A percentile compares a stretch with the other conserved stretches of the same genome.
Conservation (phyloP, 495 filamentous ascomycete species). For the Arthonia radiata region DNA sequence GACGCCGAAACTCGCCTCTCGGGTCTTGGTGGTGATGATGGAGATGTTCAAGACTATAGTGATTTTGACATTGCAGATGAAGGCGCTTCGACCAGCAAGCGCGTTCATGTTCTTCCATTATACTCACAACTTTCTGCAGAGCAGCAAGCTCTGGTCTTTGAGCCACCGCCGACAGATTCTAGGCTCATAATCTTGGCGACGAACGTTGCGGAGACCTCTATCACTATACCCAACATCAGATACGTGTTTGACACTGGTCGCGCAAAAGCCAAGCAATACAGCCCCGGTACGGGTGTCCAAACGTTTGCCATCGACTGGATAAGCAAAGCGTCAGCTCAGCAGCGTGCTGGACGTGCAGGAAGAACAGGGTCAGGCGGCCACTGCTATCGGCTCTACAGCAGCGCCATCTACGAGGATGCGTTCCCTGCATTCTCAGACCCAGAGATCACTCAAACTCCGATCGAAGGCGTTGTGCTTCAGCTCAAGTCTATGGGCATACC, state of each 20-base stretch:
- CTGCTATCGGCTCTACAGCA: slow-evolving; percentile 83
- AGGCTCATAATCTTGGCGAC: slow-evolving; percentile 81
- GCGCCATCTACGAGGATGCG: slow-evolving; percentile 77
- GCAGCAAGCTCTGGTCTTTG: slow-evolving; percentile 85
- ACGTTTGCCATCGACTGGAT: slow-evolving; percentile 92
- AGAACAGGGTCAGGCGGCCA: slow-evolving; percentile 91
- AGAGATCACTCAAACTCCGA: slow-evolving; percentile 76
- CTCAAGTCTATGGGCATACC: slow-evolving; percentile 89
- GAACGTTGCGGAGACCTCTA: slow-evolving; percentile 88
- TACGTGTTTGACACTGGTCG: slow-evolving; percentile 93
- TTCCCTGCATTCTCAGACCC: slow-evolving; percentile 70
- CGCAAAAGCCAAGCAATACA: slow-evolving; percentile 73
- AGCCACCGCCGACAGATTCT: slow-evolving; percentile 57
- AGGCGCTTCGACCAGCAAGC: slow-evolving; percentile 24
- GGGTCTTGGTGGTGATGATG: slow-evolving; percentile 25
- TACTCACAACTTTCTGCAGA: slow-evolving; percentile 88
- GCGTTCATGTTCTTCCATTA: slow-evolving; percentile 66
- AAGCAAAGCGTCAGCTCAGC: slow-evolving; percentile 85
- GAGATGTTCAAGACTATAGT: slow-evolving; percentile 31
- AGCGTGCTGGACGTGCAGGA: slow-evolving; percentile 83
- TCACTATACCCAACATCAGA: slow-evolving; percentile 86
- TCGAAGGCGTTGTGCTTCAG: slow-evolving; percentile 78
- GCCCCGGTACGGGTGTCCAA: slow-evolving; percentile 67
- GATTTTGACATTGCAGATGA: slow-evolving; percentile 28
- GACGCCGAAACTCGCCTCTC: slow-evolving; percentile 14